A percentile compares a stretch with the other conserved stretches of the same genome.
Conservation (phyloP, 345 rosid species). For the Citrus unshiu region DNA sequence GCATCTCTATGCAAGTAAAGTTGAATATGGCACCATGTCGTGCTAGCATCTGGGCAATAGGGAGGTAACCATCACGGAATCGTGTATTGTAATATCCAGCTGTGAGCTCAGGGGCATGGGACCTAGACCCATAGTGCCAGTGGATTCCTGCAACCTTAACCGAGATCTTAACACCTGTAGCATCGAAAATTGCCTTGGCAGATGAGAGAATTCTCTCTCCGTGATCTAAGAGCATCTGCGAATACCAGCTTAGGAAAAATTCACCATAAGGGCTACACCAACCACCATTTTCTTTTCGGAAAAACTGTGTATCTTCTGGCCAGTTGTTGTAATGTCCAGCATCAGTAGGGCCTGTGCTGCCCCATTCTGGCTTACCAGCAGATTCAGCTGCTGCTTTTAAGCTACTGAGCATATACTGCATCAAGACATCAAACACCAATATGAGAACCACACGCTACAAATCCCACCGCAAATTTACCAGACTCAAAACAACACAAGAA, state of each 20-base stretch:
- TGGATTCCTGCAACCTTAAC: constrained; percentile 95
- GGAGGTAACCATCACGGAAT: constrained; percentile 81
- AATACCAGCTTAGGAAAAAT: constrained; percentile 92
- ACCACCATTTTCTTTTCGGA: constrained; percentile 79
- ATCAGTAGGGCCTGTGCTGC: constrained; percentile 89
- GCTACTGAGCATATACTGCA: constrained; percentile 79
- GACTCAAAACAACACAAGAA: too few relatives aligned
- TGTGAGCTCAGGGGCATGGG: constrained; percentile 97
- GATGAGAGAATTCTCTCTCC: constrained; percentile 75
- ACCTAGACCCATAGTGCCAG: constrained; percentile 94
- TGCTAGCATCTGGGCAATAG: constrained; percentile 87
- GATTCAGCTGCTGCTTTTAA: constrained; percentile 90
- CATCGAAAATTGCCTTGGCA: constrained; percentile 51
- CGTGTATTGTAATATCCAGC: constrained; percentile 97
- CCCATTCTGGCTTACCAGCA: constrained; percentile 92
- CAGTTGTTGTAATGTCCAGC: constrained; percentile 93
- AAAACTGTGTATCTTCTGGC: constrained; percentile 94
- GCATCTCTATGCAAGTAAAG: constrained; percentile 96
- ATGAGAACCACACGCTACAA: neutral
- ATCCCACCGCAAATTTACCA: neutral
- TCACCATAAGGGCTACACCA: constrained; percentile 81
- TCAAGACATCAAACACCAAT: neutral
- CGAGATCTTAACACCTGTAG: constrained; percentile 59
- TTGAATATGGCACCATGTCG: constrained; percentile 86
- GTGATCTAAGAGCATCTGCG: constrained; percentile 79